A percentile compares a stretch with the other conserved stretches of the same genome.
These are phyloP conservation scores for Bocquillonia castaneifolia DNA, from an alignment of 441 rosid genomes.

Conservation along the genomic window DNA sequence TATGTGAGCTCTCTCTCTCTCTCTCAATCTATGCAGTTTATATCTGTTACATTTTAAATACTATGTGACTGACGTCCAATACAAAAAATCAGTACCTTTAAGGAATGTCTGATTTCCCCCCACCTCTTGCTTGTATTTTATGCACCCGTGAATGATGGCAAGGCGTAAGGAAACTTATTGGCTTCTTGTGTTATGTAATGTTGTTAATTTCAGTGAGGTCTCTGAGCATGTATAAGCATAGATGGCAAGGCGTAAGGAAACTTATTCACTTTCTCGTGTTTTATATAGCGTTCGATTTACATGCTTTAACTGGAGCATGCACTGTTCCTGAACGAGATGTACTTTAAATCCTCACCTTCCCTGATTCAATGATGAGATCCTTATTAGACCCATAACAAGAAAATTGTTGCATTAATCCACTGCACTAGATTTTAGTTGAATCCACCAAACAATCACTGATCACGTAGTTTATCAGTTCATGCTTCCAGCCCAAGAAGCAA, in stretches of 20 bases:
- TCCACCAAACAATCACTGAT: not conserved
- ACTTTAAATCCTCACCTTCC: not conserved
- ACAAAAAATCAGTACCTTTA: not conserved
- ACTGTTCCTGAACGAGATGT: not conserved
- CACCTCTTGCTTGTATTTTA: conserved; percentile 28
- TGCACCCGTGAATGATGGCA: not conserved
- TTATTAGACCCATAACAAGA: not conserved
- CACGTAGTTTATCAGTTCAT: not conserved
- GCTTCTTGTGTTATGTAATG: not conserved
- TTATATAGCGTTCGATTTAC: not conserved
- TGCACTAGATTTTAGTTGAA: not conserved
- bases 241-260: too few species aligned
- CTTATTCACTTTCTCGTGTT: not conserved
- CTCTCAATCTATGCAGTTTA: not conserved
- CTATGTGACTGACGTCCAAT: not conserved
- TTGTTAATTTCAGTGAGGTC: not conserved
- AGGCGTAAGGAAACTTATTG: not conserved
- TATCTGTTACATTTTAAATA: not conserved
- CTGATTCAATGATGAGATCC: not conserved
- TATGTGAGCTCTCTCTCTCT: conserved; percentile 50
- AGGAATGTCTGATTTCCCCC: conserved; percentile 19
- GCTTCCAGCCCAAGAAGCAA: not conserved
- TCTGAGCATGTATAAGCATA: too few species aligned
- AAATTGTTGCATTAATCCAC: not conserved
- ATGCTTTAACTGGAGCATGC: not conserved